Percentiles rank a stretch among this genome's conserved stretches.
phyloP scores from a whole-genome alignment of 2,329 filamentous ascomycete species.

The Mollisia scopiformis region DNA sequence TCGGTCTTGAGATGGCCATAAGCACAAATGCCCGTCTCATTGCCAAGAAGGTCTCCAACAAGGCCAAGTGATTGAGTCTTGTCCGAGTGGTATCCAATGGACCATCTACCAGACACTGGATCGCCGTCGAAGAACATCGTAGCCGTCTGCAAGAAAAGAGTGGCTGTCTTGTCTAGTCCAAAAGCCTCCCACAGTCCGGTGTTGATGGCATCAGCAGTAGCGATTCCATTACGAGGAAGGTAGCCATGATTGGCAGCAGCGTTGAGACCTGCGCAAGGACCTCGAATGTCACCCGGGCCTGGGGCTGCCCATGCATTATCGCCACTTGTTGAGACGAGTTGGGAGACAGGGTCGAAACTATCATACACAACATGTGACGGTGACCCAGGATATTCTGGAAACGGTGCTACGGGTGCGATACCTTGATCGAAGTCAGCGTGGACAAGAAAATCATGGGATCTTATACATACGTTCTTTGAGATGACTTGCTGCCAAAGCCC shows the following conservation, averaged over 20 bases:
- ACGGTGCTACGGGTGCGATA: constrained; percentile 15
- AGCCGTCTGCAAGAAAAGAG: constrained; percentile 17
- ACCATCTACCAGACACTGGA: constrained; percentile 20
- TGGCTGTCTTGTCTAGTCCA: constrained; percentile 22
- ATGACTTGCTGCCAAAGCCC: constrained; percentile 5
- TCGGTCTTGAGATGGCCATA: constrained; percentile 24
- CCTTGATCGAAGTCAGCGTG: constrained; percentile 6
- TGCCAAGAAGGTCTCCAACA: constrained; percentile 17
- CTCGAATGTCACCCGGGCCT: constrained; percentile 22
- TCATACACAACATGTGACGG: constrained; percentile 17
- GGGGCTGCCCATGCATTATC: constrained; percentile 17
- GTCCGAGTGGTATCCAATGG: constrained; percentile 20
- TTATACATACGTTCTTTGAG: constrained; percentile 8
- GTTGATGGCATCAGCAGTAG: constrained; percentile 10
- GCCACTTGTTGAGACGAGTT: constrained; percentile 21
- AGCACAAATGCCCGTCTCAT: constrained; percentile 21
- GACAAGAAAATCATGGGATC: not conserved
- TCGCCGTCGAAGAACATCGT: constrained; percentile 26
- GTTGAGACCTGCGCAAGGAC: constrained; percentile 40
- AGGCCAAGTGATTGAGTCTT: constrained; percentile 16
- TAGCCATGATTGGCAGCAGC: constrained; percentile 45
- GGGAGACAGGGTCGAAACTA: constrained; percentile 20
- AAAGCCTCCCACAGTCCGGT: constrained; percentile 19
- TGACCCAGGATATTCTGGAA: constrained; percentile 19
- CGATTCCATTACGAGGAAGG: constrained; percentile 28